Conservation (phyloP, 2,329 filamentous ascomycete genomes). For the Sclerotinia sclerotiorum region DNA sequence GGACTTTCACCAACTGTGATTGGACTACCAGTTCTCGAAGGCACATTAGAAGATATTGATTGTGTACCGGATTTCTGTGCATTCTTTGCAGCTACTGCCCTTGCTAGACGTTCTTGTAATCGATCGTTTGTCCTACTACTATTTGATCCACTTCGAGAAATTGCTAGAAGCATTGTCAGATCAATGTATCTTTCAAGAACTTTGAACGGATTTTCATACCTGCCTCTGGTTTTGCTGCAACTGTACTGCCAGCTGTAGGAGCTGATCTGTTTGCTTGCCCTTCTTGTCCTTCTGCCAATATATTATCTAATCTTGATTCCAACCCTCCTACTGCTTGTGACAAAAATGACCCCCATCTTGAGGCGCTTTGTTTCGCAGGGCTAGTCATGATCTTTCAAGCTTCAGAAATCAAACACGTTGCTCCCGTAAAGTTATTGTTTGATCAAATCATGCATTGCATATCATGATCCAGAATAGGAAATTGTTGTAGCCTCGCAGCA, state of each 20-base stretch:
- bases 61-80: slow-evolving; percentile 47
- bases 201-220: slow-evolving; percentile 39
- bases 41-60: slow-evolving; percentile 50
- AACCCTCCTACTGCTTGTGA: slow-evolving; percentile 91
- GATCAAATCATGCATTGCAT: slow-evolving; percentile 30
- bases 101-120: slow-evolving; percentile 84
- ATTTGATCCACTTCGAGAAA: slow-evolving; percentile 64
- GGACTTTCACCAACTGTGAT: slow-evolving; percentile 46
- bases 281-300: slow-evolving; percentile 77
- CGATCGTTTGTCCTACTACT: slow-evolving; percentile 70
- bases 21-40: slow-evolving; percentile 55
- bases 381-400: slow-evolving; percentile 35
- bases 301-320: slow-evolving; percentile 88
- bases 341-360: slow-evolving; percentile 76
- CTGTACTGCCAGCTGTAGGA: slow-evolving; percentile 45
- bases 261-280: slow-evolving; percentile 27
- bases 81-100: slow-evolving; percentile 76
- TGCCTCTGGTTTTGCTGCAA: slow-evolving; percentile 40
- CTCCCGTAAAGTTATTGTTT: slow-evolving; percentile 23
- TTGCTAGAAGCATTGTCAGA: slow-evolving; percentile 39
- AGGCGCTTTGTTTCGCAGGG: slow-evolving; percentile 46
- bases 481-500: slow-evolving; percentile 3
- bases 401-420: background rate
- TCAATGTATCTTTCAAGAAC: background rate
- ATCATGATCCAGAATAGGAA: background rate